phyloP scores from a whole-genome alignment of 495 filamentous ascomycete genomes.

The Cercophora newfieldiana region DNA sequence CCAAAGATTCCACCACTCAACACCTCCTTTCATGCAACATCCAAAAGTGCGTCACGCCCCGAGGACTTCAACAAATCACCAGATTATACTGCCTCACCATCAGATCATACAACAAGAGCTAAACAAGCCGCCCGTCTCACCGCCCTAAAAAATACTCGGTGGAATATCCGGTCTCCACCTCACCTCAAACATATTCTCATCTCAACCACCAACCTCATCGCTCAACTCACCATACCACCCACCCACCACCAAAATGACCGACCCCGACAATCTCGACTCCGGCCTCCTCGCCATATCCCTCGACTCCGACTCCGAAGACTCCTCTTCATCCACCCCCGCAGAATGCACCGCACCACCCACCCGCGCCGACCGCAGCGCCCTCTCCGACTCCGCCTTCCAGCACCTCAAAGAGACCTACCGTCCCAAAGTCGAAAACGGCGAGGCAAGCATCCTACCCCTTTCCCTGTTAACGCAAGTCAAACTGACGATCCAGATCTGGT shows the following conservation, averaged over 20 bases:
- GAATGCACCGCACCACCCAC: conserved; percentile 14
- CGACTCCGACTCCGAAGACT: conserved; percentile 34
- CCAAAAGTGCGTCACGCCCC: too few species aligned
- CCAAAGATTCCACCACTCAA: background rate
- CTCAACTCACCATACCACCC: background rate
- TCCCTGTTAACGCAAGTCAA: background rate
- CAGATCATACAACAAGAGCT: too few species aligned
- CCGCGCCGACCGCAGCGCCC: conserved; percentile 40
- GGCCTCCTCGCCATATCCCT: conserved; percentile 43
- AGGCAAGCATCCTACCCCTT: conserved; percentile 29
- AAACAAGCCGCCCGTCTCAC: too few species aligned
- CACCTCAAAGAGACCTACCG: conserved; percentile 38
- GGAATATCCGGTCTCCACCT: background rate
- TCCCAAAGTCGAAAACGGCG: conserved; percentile 49
- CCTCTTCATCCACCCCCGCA: conserved; percentile 11
- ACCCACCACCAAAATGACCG: conserved; percentile 13
- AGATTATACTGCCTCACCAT: too few species aligned
- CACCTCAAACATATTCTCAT: background rate
- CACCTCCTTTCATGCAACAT: background rate
- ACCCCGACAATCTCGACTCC: conserved; percentile 28
- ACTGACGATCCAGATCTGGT: conserved; percentile 38
- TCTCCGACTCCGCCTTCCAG: conserved; percentile 46
- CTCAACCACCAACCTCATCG: background rate
- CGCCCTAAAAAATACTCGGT: background rate
- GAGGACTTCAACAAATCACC: too few species aligned